These are phyloP conservation scores for Basidiobolus meristosporus DNA, from an alignment of 371 early-diverging fungal species.

Conservation along the genomic window DNA sequence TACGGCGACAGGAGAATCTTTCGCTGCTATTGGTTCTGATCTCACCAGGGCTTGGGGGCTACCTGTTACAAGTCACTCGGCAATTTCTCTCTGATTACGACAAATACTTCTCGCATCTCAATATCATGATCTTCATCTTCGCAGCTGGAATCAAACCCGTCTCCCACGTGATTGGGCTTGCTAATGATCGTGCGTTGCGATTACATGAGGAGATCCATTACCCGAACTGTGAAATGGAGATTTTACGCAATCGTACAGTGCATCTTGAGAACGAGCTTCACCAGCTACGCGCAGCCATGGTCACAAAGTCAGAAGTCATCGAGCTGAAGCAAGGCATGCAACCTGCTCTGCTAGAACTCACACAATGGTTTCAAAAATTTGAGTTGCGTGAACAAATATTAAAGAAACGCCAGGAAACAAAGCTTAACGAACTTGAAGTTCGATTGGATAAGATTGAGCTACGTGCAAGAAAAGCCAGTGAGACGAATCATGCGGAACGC, in stretches of 20 bases:
- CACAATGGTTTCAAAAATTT: no score
- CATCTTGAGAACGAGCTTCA: conserved; percentile 30
- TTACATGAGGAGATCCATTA: conserved; percentile 29
- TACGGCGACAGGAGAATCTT: conserved; percentile 25
- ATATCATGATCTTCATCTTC: conserved; percentile 36
- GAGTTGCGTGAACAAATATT: no score
- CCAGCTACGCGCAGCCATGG: conserved; percentile 28
- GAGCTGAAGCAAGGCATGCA: conserved; percentile 2
- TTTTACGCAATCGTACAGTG: conserved; percentile 16
- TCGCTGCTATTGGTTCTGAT: conserved; percentile 23
- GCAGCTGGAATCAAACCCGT: conserved; percentile 34
- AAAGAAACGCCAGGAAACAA: no score
- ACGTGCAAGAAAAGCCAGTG: no score
- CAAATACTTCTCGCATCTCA: conserved; percentile 31
- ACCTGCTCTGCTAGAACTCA: no score
- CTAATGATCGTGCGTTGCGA: conserved; percentile 26
- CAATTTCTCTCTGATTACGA: conserved; percentile 26
- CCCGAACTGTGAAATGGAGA: conserved; percentile 21
- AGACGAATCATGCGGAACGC: no score
- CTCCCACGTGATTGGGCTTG: conserved; percentile 21
- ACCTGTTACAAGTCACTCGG: conserved; percentile 24
- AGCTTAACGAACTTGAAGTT: no score
- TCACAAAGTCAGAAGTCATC: conserved; percentile 36
- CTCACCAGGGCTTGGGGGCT: conserved; percentile 35
- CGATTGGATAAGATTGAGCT: no score